Base-by-base conservation (phyloP, 2,329 filamentous ascomycete species). In the Xylariaceae sp. region DNA sequence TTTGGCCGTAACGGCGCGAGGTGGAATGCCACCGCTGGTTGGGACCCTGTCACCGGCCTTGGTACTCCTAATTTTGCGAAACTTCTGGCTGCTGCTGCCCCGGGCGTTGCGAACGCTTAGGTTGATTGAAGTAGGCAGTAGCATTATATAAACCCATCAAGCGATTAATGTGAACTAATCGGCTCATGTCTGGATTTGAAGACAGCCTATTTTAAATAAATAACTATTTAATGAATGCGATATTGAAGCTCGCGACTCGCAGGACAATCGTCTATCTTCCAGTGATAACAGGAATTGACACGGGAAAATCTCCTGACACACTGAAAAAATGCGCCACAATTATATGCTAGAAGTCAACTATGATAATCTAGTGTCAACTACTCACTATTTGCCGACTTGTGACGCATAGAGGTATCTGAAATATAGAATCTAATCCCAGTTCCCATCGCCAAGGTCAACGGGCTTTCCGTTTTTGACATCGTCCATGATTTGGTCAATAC, bases 401-500 rank as follows among this genome's bases (percentile, higher is more conserved):
- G 26, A 36, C 23, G 29, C 4, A 23, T 39, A 23, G 17, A 39
- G 17, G 6, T 2, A 8, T 36, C 12, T n/a, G 6, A 5, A 9
- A 16, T 4, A 6, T 28, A 29, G 14, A 23, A n/a, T 14, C 41
- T 61, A 71, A 26, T 71, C 66, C 70, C 70, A 72, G 41, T 71
- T 60, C 5, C 70, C 70, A 4, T 65, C 55, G 1, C 72, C 74
- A 21, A 78, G 65, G 12, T 73, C 63, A 2, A 75, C 68, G 3
- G 71, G 65, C 33, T 64, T 70, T 4, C 70, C 72, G 3, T 69
- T 68, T 17, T 64, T 64, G 57, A 75, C 71, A 41, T 73, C 70
- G 9, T 73, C 71, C 65, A 77, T 74, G 44, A 78, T 74, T 48
- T 75, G 58, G 28, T 76, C 75, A 51, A 78, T 76, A 46, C 68